A percentile compares a stretch with the other conserved stretches of the same genome.
Evolutionary conservation across 768 basidiomycete genomes (phyloP).

Genomic region (Cyathus striatus): DNA sequence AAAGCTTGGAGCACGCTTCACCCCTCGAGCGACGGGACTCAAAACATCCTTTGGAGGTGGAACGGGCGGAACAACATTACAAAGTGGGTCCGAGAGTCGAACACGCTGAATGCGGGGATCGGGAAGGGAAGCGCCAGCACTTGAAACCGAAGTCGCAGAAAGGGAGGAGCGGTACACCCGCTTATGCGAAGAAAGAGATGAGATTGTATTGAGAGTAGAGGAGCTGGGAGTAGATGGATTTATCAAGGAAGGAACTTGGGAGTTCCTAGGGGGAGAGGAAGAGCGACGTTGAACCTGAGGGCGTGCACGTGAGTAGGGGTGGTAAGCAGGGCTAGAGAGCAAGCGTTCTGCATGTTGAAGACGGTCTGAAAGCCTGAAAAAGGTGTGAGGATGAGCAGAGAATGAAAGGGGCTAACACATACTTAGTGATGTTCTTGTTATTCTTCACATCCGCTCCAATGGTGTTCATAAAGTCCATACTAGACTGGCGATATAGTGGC

Average conservation of each 20-base stretch:
- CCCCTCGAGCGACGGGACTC: constrained; percentile 17
- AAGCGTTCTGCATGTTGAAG: constrained; percentile 60
- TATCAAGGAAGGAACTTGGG: constrained; percentile 36
- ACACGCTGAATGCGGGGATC: constrained; percentile 51
- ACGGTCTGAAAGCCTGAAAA: constrained; percentile 55
- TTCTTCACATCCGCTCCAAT: constrained; percentile 40
- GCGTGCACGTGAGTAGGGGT: constrained; percentile 56
- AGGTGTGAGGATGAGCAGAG: constrained; percentile 6
- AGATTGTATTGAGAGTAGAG: constrained; percentile 51
- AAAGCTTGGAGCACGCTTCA: constrained; percentile 61
- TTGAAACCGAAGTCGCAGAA: constrained; percentile 38
- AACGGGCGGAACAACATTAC: constrained; percentile 19
- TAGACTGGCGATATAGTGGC: constrained; percentile 74
- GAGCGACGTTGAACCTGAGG: constrained; percentile 25
- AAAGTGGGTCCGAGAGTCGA: constrained; percentile 45
- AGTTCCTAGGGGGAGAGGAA: constrained; percentile 34
- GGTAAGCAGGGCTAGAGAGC: constrained; percentile 44
- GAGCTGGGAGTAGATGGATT: constrained; percentile 62
- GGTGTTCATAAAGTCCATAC: constrained; percentile 79
- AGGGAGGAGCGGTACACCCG: constrained; percentile 38
- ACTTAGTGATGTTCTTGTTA: constrained; percentile 60
- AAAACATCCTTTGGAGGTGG: constrained; percentile 26
- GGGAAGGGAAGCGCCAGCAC: constrained; percentile 26
- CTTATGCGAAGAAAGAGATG: constrained; percentile 28
- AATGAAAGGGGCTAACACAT: constrained; percentile 16